Evolutionary conservation across 306 rosid genomes (phyloP), one percentile per base, ranked within the genome.

Genomic region (Canavalia gladiata): DNA sequence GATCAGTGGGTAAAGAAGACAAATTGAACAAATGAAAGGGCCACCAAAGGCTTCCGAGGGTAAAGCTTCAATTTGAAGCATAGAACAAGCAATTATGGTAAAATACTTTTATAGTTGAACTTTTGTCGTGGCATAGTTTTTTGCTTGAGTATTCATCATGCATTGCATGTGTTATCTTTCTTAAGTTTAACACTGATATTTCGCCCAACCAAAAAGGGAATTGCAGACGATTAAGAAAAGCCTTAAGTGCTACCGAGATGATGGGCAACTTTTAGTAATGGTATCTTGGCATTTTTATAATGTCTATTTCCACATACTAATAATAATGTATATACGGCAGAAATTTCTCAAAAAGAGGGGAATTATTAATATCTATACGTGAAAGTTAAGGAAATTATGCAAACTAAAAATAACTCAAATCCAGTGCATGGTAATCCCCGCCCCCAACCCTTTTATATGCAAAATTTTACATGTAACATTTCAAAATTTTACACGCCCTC

Each of bases 21-120:
- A 28, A 83, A 4, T 8, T 72, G 55, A 68, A 54, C 55, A 64
- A 79, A 65, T 59, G 78, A 18, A 80, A 52, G 77, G 73, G 28
- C 45, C 81, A 80, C 75, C 54, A 49, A 72, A 13, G 56, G 59
- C 2, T 80, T 83, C 4, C 8, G n/a, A 4, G 62, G 47, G 69
- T 11, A 58, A 83, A 79, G 81, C 89, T 83, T 86, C 49, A 67
- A 49, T 30, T 46, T 64, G 52, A 83, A 86, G 89, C 66, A 72
- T 80, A 13, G 13, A 12, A 76, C 5, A 49, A 13, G 41, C 55
- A 80, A 43, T 76, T 41, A 80, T 82, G 67, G 47, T 34, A 51
- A 47, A 71, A 51, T 29, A 77, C 11, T 64, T 83, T 79, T 64
- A 30, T 56, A 41, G 81, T 75, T 69, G 35, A 81, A 76, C 56